Conservation (phyloP, 805 yeast species). For the Debaryomyces maramus region DNA sequence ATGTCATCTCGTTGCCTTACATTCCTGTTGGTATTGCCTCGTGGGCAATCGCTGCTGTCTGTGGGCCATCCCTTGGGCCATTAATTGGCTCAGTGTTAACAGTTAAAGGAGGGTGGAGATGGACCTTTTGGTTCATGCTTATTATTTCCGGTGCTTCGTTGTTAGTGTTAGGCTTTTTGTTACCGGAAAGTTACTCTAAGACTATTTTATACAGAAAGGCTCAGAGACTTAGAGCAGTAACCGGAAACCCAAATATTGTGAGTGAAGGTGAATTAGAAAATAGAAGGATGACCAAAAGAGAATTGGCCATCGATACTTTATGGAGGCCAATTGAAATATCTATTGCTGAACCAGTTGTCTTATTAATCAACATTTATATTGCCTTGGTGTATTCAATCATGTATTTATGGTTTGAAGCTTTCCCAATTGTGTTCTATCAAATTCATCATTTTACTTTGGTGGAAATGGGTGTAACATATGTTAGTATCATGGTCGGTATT, state of each 20-base stretch:
- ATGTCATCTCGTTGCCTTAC: constrained; percentile 38
- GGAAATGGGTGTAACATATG: constrained; percentile 49
- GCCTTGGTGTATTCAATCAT: constrained; percentile 53
- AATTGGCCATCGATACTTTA: constrained; percentile 25
- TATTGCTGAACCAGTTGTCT: constrained; percentile 55
- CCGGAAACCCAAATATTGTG: constrained; percentile 49
- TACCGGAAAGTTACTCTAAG: constrained; percentile 51
- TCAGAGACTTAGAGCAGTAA: constrained; percentile 43
- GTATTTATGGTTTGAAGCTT: constrained; percentile 60
- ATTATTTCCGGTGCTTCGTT: constrained; percentile 29
- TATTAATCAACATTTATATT: constrained; percentile 51
- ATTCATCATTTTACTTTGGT: constrained; percentile 48
- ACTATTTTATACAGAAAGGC: constrained; percentile 51
- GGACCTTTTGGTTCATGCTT: constrained; percentile 53
- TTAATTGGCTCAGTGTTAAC: constrained; percentile 49
- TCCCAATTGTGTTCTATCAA: constrained; percentile 53
- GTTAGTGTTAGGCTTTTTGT: constrained; percentile 30
- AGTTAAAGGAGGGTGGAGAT: constrained; percentile 50
- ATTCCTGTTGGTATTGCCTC: constrained; percentile 43
- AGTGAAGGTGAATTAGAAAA: constrained; percentile 41
- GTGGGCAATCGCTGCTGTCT: constrained; percentile 51
- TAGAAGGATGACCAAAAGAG: constrained; percentile 4
- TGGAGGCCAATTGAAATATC: constrained; percentile 54
- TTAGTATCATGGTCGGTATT: constrained; percentile 49
- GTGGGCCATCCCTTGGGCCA: constrained; percentile 48